Evolutionary conservation across 208 protist genomes (phyloP), one percentile per base, ranked within the genome.

Genomic region (Leishmania mexicana): DNA sequence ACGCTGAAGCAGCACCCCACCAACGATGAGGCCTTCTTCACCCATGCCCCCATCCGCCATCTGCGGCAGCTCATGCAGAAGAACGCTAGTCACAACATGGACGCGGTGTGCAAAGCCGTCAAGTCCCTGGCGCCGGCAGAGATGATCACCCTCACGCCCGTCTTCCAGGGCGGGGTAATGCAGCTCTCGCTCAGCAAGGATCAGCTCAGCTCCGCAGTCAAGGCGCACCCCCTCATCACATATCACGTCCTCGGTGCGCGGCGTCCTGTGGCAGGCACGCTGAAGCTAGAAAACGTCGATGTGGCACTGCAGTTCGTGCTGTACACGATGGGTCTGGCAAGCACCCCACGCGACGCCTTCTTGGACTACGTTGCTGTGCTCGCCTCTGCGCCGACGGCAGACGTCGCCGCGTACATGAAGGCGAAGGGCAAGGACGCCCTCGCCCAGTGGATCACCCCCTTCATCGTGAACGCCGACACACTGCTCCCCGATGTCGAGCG

Each of bases 241-340:
- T 81, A 88, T 57, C 80, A 82, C 21, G 77, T 95, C 21, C 81
- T 94, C 75, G 90, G 90, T 60, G 83, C 79, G 3, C 78, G 78
- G 70, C 83, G 77, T 38, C 84, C 88, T 17, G 67, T 89, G 11
- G 76, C 86, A 19, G 88, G 85, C 35, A 60, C 87, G 64, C 84
- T 97, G 77, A 67, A 38, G 40, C 83, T 93, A 31, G 87, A 83
- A 62, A 85, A 80, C 51, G 67, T 85, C 3, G 85, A 90, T 40
- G 90, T 90, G 13, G 82, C 84, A 17, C 53, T 98, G 45, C 88
- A 92, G 78, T 73, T 83, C 60, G 81, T 87, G 53, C 72, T 94
- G 57, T 96, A 98, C 86, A 95, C 87, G 79, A 93, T 95, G 90
- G 86, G 86, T 17, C 87, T 98, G 67, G 92, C 92, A 7, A 89